Percentiles rank a stretch among this genome's conserved stretches.
Evolutionary conservation across 495 filamentous ascomycete genomes (phyloP).

Genomic region (Penicillium nucicola): DNA sequence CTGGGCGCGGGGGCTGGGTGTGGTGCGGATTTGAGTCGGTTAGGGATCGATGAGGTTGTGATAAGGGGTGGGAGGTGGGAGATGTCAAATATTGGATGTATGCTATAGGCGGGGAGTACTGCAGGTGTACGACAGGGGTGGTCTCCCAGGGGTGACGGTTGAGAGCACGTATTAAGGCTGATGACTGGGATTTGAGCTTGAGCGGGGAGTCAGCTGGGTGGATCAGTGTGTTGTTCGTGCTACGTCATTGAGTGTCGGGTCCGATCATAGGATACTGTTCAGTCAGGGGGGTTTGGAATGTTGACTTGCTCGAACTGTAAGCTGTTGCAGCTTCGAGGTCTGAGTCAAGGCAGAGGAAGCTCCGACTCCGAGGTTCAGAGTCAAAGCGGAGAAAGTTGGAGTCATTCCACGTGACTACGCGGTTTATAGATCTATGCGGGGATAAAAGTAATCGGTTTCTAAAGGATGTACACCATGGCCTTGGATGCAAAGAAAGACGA

Average conservation of each 20-base stretch:
- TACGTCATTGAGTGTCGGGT: slow-evolving; percentile 17
- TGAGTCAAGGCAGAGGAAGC: neutral
- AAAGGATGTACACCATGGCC: neutral
- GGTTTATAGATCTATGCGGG: neutral
- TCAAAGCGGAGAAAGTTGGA: slow-evolving; percentile 8
- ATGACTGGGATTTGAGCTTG: slow-evolving; percentile 3
- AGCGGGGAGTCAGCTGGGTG: slow-evolving; percentile 25
- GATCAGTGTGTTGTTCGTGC: slow-evolving; percentile 21
- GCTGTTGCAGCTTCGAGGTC: neutral
- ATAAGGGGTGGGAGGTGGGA: neutral
- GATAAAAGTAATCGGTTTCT: neutral
- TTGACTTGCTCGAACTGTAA: neutral
- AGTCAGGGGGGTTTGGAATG: neutral
- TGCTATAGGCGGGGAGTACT: neutral
- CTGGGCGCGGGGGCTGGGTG: neutral
- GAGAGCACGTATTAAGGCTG: neutral
- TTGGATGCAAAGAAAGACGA: neutral
- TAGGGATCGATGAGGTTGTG: neutral
- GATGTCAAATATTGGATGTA: neutral
- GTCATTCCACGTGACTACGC: slow-evolving; percentile 9
- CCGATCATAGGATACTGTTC: slow-evolving; percentile 1
- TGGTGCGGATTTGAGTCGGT: neutral
- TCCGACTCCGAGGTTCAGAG: neutral
- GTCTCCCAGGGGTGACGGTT: neutral
- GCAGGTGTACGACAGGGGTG: neutral